Conservation (phyloP, 1,284 basidiomycete species). For the Apiotrichum montevideense region DNA sequence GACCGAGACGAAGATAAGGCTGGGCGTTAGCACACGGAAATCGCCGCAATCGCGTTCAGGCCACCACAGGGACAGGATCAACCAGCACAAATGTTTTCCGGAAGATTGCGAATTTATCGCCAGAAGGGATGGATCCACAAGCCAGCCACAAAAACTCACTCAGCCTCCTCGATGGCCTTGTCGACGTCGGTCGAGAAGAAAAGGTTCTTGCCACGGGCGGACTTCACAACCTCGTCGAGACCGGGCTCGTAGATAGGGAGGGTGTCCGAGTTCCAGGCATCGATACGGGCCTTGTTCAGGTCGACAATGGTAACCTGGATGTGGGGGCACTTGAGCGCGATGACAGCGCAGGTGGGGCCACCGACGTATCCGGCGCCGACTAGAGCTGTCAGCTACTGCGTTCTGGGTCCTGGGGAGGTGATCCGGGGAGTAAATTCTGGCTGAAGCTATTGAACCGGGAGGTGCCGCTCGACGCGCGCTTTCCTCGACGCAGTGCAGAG, state of each 20-base stretch:
- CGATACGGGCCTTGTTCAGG: constrained; percentile 87
- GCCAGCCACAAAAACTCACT: constrained; percentile 45
- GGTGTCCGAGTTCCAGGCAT: constrained; percentile 79
- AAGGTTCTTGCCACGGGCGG: constrained; percentile 85
- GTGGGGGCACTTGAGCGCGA: constrained; percentile 61
- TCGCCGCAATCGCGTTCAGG: too few species aligned
- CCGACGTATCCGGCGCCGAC: constrained; percentile 97
- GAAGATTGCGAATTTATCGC: too few species aligned
- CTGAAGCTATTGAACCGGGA: too few species aligned
- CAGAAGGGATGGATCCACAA: too few species aligned
- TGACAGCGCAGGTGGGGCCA: constrained; percentile 90
- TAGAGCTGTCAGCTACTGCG: constrained; percentile 31
- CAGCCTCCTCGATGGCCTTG: constrained; percentile 83
- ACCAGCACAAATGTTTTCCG: too few species aligned
- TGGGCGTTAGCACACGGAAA: constrained; percentile 3
- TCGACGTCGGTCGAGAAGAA: constrained; percentile 97
- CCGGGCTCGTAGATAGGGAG: constrained; percentile 89
- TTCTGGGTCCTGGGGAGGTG: background rate
- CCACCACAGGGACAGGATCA: too few species aligned
- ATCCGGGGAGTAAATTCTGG: background rate
- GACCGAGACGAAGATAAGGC: constrained; percentile 55
- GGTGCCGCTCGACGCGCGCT: too few species aligned
- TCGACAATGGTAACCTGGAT: constrained; percentile 96
- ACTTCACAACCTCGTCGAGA: constrained; percentile 84
- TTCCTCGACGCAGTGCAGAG: too few species aligned